Percentiles rank a stretch among this genome's conserved stretches.
These are phyloP conservation scores for Cryptococcus floricola DNA, from an alignment of 1,284 basidiomycete species.

Conservation along the genomic window DNA sequence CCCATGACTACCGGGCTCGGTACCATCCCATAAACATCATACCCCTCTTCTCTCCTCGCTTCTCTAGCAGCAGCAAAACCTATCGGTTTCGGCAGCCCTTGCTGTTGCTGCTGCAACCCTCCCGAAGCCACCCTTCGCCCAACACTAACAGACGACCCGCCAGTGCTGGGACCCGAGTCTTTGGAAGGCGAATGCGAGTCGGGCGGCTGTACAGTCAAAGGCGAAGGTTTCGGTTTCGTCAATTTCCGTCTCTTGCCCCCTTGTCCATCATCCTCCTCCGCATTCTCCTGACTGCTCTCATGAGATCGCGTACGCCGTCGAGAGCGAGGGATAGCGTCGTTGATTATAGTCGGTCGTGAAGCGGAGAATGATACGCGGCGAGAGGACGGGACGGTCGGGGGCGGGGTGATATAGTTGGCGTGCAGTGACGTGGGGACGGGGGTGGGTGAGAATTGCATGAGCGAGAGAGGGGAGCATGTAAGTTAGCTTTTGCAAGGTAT, in stretches of 20 bases:
- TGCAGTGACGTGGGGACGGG: not conserved
- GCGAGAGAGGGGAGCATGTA: not conserved
- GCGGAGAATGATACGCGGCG: not conserved
- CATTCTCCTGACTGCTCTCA: not conserved
- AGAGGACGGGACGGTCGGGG: not conserved
- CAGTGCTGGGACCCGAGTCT: not conserved
- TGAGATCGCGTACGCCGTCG: not conserved
- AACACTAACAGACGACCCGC: not conserved
- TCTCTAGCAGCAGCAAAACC: constrained; percentile 41
- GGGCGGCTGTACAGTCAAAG: not conserved
- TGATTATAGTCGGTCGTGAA: not conserved
- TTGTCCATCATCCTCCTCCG: not conserved
- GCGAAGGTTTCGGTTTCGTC: not conserved
- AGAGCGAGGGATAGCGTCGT: not conserved
- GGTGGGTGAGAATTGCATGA: not conserved
- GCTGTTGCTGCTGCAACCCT: not conserved
- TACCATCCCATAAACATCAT: constrained; percentile 17
- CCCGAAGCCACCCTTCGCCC: constrained; percentile 13
- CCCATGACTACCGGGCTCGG: constrained; percentile 47
- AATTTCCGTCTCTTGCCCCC: not conserved
- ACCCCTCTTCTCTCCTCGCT: constrained; percentile 28
- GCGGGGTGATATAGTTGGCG: not conserved
- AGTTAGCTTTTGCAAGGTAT: not conserved
- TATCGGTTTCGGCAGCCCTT: constrained; percentile 36
- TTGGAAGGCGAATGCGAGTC: not conserved